phyloP scores from a whole-genome alignment of 2,329 filamentous ascomycete genomes.

The Penicillium polonicum region DNA sequence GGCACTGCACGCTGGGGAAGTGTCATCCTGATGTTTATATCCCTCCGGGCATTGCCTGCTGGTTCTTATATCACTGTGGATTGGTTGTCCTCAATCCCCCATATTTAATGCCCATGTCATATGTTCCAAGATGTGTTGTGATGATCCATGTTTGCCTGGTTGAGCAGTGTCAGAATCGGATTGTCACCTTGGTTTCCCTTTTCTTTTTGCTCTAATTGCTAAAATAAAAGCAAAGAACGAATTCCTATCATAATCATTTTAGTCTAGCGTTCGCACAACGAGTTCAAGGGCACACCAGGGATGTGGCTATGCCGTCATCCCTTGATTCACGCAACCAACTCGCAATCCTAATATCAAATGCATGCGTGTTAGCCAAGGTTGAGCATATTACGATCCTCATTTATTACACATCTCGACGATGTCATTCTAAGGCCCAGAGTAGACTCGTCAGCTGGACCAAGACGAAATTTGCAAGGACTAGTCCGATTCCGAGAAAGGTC shows the following conservation, averaged over 20 bases:
- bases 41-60: slow-evolving; percentile 12
- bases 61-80: slow-evolving; percentile 6
- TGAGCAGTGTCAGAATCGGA: background rate
- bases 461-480: background rate
- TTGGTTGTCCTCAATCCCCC: slow-evolving; percentile 14
- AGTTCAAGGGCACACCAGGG: background rate
- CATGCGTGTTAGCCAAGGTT: background rate
- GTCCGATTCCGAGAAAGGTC: background rate
- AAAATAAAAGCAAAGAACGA: background rate
- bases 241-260: background rate
- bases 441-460: background rate
- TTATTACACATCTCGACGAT: background rate
- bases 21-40: slow-evolving; percentile 14
- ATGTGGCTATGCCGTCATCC: slow-evolving; percentile 2
- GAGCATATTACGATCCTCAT: slow-evolving; percentile 4
- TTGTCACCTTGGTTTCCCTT: background rate
- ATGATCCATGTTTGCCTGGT: background rate
- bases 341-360: background rate
- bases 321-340: background rate
- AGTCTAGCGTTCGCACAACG: too few relatives aligned
- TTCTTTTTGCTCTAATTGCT: background rate
- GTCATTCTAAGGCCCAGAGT: background rate
- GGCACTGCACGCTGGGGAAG: slow-evolving; percentile 1
- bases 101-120: background rate
- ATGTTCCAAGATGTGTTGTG: background rate